phyloP scores from a whole-genome alignment of 1,284 basidiomycete genomes.

The Sporisorium sorghi region DNA sequence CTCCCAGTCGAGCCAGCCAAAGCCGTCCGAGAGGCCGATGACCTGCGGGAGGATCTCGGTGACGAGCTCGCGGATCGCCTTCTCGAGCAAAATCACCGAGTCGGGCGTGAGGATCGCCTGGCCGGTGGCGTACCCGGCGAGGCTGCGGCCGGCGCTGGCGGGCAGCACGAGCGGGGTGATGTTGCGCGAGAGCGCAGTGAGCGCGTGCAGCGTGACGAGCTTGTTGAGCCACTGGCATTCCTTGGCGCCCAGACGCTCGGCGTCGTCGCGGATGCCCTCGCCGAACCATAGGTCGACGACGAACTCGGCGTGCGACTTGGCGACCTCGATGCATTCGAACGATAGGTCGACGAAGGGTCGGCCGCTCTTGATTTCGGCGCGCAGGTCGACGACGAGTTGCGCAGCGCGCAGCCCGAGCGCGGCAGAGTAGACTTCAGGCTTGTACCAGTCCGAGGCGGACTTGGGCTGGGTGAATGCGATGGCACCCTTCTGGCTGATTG shows the following conservation, averaged over 20 bases:
- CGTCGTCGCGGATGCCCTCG: conserved; percentile 53
- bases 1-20: conserved; percentile 82
- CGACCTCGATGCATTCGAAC: conserved; percentile 64
- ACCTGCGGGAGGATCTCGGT: conserved; percentile 76
- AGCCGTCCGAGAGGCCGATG: conserved; percentile 79
- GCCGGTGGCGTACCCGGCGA: conserved; percentile 76
- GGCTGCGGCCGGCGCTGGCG: conserved; percentile 73
- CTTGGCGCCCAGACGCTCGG: conserved; percentile 37
- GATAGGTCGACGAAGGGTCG: conserved; percentile 56
- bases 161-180: conserved; percentile 73
- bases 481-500: conserved; percentile 40
- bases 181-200: conserved; percentile 55
- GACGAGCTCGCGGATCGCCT: conserved; percentile 74
- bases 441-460: conserved; percentile 51
- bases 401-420: conserved; percentile 61
- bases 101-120: conserved; percentile 70
- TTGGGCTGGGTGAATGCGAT: conserved; percentile 51
- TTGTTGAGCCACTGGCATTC: conserved; percentile 53
- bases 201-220: conserved; percentile 56
- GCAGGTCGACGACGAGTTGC: conserved; percentile 55
- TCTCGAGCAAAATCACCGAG: conserved; percentile 74
- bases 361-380: conserved; percentile 53
- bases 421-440: conserved; percentile 46
- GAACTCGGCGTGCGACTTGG: conserved; percentile 59
- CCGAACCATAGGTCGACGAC: conserved; percentile 64